These are phyloP conservation scores for Akanthomyces muscarius DNA, from an alignment of 2,329 filamentous ascomycete species.

Conservation along the genomic window DNA sequence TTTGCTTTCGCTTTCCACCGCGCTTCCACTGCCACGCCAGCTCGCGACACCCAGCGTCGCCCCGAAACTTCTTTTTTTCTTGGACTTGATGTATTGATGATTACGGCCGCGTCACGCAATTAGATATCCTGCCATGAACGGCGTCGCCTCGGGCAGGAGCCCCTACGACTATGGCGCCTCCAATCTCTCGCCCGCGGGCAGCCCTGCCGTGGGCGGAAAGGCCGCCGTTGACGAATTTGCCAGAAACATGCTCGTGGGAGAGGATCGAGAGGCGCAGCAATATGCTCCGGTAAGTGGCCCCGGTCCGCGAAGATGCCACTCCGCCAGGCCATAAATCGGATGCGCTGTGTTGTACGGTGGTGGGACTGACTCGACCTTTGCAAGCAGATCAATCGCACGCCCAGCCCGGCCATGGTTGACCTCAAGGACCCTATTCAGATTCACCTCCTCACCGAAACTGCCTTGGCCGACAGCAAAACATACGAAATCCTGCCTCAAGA, in stretches of 20 bases:
- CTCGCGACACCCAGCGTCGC: conserved; percentile 16
- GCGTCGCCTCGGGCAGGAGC: conserved; percentile 32
- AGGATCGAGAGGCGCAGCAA: conserved; percentile 49
- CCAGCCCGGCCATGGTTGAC: conserved; percentile 56
- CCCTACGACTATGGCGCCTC: conserved; percentile 34
- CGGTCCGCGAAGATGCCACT: neutral
- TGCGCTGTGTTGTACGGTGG: neutral
- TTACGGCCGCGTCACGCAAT: neutral
- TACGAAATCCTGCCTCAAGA: conserved; percentile 87
- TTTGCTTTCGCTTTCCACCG: neutral
- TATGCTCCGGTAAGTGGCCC: conserved; percentile 53
- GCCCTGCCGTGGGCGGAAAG: conserved; percentile 39
- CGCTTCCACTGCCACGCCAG: neutral
- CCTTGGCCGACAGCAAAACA: conserved; percentile 78
- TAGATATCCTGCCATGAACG: conserved; percentile 35
- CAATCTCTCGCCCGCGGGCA: conserved; percentile 29
- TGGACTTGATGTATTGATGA: conserved; percentile 17
- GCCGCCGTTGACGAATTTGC: conserved; percentile 57
- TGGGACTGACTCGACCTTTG: neutral
- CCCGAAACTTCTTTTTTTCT: conserved; percentile 15
- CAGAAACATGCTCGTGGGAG: conserved; percentile 50
- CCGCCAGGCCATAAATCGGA: no score
- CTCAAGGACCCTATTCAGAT: conserved; percentile 73
- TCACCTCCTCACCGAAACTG: conserved; percentile 90
- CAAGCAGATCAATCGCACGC: conserved; percentile 49